Evolutionary conservation across 805 yeast species (phyloP).

Genomic region (Alloascoidea hylecoeti): DNA sequence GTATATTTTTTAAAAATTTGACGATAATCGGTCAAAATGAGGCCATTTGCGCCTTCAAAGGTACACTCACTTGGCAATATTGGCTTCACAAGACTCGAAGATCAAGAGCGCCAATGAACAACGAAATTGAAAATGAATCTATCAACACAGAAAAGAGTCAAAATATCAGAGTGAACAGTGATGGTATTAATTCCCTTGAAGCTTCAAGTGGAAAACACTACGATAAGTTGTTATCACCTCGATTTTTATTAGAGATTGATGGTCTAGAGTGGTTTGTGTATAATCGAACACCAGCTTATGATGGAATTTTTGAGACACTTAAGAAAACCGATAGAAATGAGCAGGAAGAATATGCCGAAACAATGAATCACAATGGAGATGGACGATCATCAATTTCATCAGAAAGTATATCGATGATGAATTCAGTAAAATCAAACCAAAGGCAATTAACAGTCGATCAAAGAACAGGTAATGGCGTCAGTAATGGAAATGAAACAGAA

Average conservation of each 20-base stretch:
- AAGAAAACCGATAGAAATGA: constrained; percentile 8
- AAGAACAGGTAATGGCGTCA: no score
- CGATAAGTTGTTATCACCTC: constrained; percentile 38
- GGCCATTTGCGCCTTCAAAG: constrained; percentile 55
- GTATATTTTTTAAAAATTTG: constrained; percentile 64
- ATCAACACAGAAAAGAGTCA: constrained; percentile 6
- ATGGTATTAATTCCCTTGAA: constrained; percentile 9
- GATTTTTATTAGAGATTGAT: constrained; percentile 42
- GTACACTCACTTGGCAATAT: constrained; percentile 80
- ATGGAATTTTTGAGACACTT: constrained; percentile 33
- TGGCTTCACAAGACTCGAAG: constrained; percentile 49
- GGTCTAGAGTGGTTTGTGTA: constrained; percentile 80
- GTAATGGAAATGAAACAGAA: no score
- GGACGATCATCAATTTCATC: constrained; percentile 8
- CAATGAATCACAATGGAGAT: constrained; percentile 12
- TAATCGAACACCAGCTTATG: constrained; percentile 71
- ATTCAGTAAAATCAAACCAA: constrained; percentile 6
- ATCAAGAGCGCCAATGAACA: constrained; percentile 13
- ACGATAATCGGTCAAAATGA: constrained; percentile 62
- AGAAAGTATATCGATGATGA: constrained; percentile 2
- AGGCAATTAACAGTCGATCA: no score
- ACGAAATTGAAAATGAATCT: constrained; percentile 5
- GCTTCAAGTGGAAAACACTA: constrained; percentile 12
- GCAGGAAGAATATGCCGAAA: constrained; percentile 2
- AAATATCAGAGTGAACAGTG: constrained; percentile 17